These are phyloP conservation scores for Hypoxylon sp. DNA, from an alignment of 2,329 filamentous ascomycete genomes.

Conservation along the genomic window DNA sequence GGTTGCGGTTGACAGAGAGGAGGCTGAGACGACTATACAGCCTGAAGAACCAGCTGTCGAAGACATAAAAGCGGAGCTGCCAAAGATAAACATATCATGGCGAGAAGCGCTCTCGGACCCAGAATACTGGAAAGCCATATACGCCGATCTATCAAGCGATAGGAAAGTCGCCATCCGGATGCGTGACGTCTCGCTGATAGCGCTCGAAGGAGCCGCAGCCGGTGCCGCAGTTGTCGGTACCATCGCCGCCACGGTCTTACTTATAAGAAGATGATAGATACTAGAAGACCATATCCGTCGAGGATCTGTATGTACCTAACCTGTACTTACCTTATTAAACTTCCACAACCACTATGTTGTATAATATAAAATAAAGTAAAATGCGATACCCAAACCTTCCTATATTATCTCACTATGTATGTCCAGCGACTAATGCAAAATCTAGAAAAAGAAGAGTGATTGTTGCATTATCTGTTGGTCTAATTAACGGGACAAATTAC, in stretches of 20 bases:
- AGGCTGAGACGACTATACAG: constrained; percentile 36
- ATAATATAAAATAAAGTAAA: constrained; percentile 17
- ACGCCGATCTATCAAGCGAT: constrained; percentile 75
- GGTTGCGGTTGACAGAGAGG: constrained; percentile 50
- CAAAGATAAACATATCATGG: constrained; percentile 54
- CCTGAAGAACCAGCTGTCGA: constrained; percentile 31
- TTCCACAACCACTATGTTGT: constrained; percentile 14
- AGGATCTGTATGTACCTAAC: constrained; percentile 11
- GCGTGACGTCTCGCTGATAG: constrained; percentile 77
- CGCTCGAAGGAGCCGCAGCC: constrained; percentile 74
- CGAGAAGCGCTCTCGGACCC: constrained; percentile 59
- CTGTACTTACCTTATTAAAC: neutral
- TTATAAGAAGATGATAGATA: constrained; percentile 39
- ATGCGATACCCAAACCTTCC: constrained; percentile 29
- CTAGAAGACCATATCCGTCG: constrained; percentile 5
- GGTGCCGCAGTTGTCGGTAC: constrained; percentile 73
- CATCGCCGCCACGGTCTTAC: constrained; percentile 60
- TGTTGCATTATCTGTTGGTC: constrained; percentile 41
- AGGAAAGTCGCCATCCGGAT: constrained; percentile 73
- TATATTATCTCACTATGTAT: neutral
- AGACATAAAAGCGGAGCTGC: constrained; percentile 27
- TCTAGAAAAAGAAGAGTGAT: constrained; percentile 32
- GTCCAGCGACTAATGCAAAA: neutral
- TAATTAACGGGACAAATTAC: constrained; percentile 41
- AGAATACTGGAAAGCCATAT: constrained; percentile 61